Evolutionary conservation across 768 basidiomycete genomes (phyloP).

Genomic region (Trichaptum fuscoviolaceum): DNA sequence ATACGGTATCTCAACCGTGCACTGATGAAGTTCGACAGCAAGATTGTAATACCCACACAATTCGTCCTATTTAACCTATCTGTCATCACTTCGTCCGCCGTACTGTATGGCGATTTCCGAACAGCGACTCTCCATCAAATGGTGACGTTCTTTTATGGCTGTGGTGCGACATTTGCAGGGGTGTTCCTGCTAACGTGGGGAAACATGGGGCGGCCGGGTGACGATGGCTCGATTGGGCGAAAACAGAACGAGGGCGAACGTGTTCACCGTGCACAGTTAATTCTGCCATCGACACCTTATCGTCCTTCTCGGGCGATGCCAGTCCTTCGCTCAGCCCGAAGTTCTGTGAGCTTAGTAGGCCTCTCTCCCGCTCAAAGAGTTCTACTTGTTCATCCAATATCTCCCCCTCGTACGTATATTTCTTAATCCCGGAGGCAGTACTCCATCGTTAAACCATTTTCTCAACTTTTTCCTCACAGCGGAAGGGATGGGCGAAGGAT

Average conservation of each 20-base stretch:
- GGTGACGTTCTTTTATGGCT: conserved; percentile 82
- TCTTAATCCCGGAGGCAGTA: background rate
- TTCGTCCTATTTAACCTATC: conserved; percentile 94
- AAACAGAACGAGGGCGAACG: conserved; percentile 13
- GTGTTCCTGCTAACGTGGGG: conserved; percentile 81
- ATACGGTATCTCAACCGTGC: conserved; percentile 82
- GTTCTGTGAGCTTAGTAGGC: conserved; percentile 56
- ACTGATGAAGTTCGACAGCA: conserved; percentile 89
- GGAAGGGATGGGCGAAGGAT: background rate
- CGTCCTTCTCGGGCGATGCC: conserved; percentile 32
- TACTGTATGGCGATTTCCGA: conserved; percentile 92
- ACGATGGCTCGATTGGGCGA: conserved; percentile 16
- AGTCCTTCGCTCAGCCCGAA: conserved; percentile 48
- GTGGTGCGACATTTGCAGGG: conserved; percentile 82
- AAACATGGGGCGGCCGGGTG: conserved; percentile 24
- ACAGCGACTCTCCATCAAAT: conserved; percentile 76
- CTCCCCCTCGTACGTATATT: background rate
- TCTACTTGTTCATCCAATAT: conserved; percentile 3
- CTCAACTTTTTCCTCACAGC: background rate
- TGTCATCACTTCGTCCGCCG: conserved; percentile 87
- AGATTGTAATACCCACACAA: conserved; percentile 92
- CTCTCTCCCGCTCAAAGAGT: conserved; percentile 71
- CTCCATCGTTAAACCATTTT: background rate
- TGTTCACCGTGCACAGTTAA: conserved; percentile 9
- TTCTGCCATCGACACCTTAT: conserved; percentile 24